phyloP scores from a whole-genome alignment of 192 early-diverging fungal genomes.

The Dispira parvispora region DNA sequence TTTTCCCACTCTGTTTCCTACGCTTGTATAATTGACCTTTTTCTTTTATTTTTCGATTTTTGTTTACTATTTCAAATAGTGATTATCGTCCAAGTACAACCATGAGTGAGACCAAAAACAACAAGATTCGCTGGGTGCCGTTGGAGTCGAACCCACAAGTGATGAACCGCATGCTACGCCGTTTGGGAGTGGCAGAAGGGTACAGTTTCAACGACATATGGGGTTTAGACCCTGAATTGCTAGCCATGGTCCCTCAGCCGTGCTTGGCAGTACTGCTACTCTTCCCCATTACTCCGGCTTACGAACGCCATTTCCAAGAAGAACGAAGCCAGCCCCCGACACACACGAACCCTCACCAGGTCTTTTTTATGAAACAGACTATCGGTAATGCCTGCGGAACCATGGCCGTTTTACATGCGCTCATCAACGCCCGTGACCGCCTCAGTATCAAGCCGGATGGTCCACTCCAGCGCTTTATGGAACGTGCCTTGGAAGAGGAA shows the following conservation, averaged over 20 bases:
- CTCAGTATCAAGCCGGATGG: conserved; percentile 29
- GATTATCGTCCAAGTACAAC: too few species aligned
- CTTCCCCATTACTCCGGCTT: conserved; percentile 59
- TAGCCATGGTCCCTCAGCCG: conserved; percentile 66
- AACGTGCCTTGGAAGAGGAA: conserved; percentile 34
- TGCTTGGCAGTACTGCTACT: conserved; percentile 70
- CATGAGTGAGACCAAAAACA: too few species aligned
- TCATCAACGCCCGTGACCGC: conserved; percentile 52
- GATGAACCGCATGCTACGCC: conserved; percentile 41
- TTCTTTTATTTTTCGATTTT: too few species aligned
- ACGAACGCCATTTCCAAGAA: conserved; percentile 31
- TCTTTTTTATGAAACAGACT: conserved; percentile 74
- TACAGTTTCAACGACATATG: conserved; percentile 69
- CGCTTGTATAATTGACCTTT: too few species aligned
- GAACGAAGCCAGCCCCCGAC: conserved; percentile 24
- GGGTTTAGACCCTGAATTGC: conserved; percentile 67
- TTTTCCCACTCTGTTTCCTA: too few species aligned
- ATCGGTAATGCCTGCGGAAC: conserved; percentile 90
- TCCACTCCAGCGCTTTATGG: conserved; percentile 45
- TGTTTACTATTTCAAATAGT: too few species aligned
- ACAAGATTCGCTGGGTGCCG: conserved; percentile 54
- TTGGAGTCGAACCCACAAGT: conserved; percentile 83
- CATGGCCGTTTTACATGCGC: conserved; percentile 79
- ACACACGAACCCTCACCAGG: conserved; percentile 18
- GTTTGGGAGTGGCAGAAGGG: conserved; percentile 40